These are phyloP conservation scores for Trichoderma asperellum DNA, from an alignment of 2,329 filamentous ascomycete species.

Conservation along the genomic window DNA sequence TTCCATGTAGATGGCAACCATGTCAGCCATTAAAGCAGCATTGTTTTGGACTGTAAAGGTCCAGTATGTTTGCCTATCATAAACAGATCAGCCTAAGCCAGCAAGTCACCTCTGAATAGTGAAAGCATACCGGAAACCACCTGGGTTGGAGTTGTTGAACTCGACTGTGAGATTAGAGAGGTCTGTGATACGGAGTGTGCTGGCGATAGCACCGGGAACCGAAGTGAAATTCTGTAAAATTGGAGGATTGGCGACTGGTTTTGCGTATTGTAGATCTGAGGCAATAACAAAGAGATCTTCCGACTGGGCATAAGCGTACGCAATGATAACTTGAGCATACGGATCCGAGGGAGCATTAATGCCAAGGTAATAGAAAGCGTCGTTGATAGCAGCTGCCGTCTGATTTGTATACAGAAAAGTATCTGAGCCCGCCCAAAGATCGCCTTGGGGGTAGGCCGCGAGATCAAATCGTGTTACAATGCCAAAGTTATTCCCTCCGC, in stretches of 20 bases:
- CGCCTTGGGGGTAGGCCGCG: constrained; percentile 42
- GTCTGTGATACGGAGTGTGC: constrained; percentile 32
- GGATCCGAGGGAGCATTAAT: constrained; percentile 33
- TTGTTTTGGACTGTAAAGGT: constrained; percentile 33
- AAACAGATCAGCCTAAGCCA: neutral
- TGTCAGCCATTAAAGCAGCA: constrained; percentile 32
- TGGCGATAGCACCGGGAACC: constrained; percentile 31
- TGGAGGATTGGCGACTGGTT: constrained; percentile 30
- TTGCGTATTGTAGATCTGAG: constrained; percentile 32
- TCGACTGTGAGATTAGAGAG: constrained; percentile 33
- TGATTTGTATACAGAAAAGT: constrained; percentile 38
- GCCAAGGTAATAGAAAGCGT: constrained; percentile 33
- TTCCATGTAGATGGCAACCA: constrained; percentile 33
- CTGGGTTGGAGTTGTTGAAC: constrained; percentile 34
- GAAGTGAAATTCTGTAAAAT: constrained; percentile 34
- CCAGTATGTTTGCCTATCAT: constrained; percentile 34
- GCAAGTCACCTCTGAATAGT: too few species aligned
- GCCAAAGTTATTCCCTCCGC: constrained; percentile 27
- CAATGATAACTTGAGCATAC: constrained; percentile 34
- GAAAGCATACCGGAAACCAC: constrained; percentile 33
- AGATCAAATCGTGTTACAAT: constrained; percentile 43
- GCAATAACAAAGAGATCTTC: constrained; percentile 31
- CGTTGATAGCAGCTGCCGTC: constrained; percentile 32
- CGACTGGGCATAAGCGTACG: constrained; percentile 33
- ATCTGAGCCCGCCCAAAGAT: constrained; percentile 46